Conservation (phyloP, 495 filamentous ascomycete genomes). For the Tuber microsphaerosporum region DNA sequence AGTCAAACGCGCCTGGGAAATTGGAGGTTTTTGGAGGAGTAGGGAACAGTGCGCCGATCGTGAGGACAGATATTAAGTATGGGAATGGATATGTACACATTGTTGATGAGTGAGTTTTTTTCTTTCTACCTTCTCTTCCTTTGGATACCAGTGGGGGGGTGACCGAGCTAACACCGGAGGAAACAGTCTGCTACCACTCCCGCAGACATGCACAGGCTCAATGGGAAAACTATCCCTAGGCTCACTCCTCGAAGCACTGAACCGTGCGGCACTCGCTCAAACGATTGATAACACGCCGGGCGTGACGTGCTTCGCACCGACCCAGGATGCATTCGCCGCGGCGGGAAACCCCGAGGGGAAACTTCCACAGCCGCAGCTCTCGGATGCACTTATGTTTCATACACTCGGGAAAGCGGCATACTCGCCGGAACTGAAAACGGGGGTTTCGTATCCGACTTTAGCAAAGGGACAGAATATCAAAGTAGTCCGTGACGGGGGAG, state of each 20-base stretch:
- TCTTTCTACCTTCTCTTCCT: background rate
- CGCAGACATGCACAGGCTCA: background rate
- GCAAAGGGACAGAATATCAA: background rate
- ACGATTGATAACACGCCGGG: background rate
- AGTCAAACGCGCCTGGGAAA: background rate
- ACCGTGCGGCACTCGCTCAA: background rate
- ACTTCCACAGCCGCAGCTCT: background rate
- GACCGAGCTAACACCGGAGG: background rate
- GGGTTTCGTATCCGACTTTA: background rate
- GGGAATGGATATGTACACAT: background rate
- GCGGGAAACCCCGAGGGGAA: background rate
- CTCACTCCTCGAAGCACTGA: background rate
- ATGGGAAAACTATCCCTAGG: background rate
- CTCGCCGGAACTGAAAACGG: background rate
- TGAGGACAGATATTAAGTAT: background rate
- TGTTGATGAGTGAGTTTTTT: background rate
- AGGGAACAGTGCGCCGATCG: background rate
- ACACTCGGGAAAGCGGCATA: background rate
- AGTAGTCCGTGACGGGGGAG: background rate
- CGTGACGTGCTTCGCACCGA: background rate
- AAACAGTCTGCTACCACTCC: background rate
- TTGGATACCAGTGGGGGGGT: background rate
- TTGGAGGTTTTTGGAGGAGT: background rate
- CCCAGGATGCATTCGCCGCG: background rate
- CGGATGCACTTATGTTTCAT: background rate